Evolutionary conservation across 805 yeast species (phyloP).

Genomic region (Teunomyces funiuensis): DNA sequence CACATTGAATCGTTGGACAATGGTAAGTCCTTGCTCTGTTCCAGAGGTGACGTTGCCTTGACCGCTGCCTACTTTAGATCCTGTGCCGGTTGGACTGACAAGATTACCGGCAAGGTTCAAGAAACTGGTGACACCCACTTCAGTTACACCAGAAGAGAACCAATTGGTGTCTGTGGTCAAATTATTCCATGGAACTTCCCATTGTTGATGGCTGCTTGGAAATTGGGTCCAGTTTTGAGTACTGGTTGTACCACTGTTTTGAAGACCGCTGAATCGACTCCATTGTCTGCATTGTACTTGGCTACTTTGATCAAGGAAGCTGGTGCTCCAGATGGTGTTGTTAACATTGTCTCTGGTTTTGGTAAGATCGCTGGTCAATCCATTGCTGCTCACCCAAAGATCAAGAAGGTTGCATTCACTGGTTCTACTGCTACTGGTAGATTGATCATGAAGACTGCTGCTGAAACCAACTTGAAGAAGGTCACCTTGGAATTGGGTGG

Average conservation of each 20-base stretch:
- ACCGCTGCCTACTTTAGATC: constrained; percentile 72
- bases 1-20: constrained; percentile 83
- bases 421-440: constrained; percentile 94
- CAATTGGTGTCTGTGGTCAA: constrained; percentile 93
- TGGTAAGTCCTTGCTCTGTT: constrained; percentile 75
- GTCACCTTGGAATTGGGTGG: constrained; percentile 96
- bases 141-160: constrained; percentile 81
- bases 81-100: constrained; percentile 91
- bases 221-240: constrained; percentile 88
- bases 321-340: constrained; percentile 89
- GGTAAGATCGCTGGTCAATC: constrained; percentile 86
- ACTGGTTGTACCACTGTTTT: constrained; percentile 86
- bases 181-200: constrained; percentile 99
- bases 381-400: constrained; percentile 71
- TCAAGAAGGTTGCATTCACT: constrained; percentile 91
- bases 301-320: constrained; percentile 72
- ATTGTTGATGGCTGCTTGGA: constrained; percentile 90
- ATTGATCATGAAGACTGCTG: constrained; percentile 75
- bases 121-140: constrained; percentile 76
- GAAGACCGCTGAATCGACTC: constrained; percentile 92
- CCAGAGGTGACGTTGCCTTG: constrained; percentile 74
- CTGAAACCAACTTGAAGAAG: constrained; percentile 78
- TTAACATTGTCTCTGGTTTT: constrained; percentile 82
- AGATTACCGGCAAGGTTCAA: constrained; percentile 71
- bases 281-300: constrained; percentile 79